These are phyloP conservation scores for Chlorella ohadii DNA, from an alignment of 139 green algal species.

Conservation along the genomic window DNA sequence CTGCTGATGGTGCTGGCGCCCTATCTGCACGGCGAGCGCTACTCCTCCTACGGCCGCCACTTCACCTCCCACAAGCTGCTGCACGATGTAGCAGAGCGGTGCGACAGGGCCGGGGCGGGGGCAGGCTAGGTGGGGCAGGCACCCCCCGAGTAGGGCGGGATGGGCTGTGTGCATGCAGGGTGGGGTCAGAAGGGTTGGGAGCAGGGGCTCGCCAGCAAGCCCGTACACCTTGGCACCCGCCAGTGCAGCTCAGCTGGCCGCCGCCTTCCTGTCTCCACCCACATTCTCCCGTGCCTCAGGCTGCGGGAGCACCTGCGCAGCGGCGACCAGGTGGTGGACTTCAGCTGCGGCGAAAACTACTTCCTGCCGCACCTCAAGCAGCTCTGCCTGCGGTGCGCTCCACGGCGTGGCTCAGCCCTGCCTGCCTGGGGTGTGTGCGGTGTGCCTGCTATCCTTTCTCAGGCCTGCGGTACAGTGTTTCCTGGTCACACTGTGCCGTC, in stretches of 20 bases:
- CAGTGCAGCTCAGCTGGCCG: background rate
- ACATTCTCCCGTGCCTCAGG: background rate
- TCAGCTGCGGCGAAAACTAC: conserved; percentile 72
- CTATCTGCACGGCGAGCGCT: conserved; percentile 52
- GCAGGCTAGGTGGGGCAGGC: too few relatives aligned
- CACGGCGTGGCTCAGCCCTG: background rate
- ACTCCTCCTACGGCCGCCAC: conserved; percentile 74
- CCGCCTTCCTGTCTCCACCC: background rate
- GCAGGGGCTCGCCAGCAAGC: too few relatives aligned
- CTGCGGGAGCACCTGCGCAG: conserved; percentile 11
- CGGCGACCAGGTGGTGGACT: conserved; percentile 68
- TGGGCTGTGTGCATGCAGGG: too few relatives aligned
- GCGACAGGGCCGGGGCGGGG: too few relatives aligned
- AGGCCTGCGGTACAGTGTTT: too few relatives aligned
- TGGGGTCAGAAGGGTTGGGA: too few relatives aligned
- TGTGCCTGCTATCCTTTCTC: too few relatives aligned
- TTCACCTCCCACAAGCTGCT: conserved; percentile 54
- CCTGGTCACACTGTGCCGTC: too few relatives aligned
- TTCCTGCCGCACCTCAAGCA: conserved; percentile 62
- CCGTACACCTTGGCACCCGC: too few relatives aligned
- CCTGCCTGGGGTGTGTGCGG: background rate
- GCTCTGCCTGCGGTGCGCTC: conserved; percentile 8
- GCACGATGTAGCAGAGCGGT: conserved; percentile 18
- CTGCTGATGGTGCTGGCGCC: conserved; percentile 54
- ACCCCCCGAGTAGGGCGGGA: too few relatives aligned